Conservation (phyloP, 139 green algal species). For the Gonium pectorale region DNA sequence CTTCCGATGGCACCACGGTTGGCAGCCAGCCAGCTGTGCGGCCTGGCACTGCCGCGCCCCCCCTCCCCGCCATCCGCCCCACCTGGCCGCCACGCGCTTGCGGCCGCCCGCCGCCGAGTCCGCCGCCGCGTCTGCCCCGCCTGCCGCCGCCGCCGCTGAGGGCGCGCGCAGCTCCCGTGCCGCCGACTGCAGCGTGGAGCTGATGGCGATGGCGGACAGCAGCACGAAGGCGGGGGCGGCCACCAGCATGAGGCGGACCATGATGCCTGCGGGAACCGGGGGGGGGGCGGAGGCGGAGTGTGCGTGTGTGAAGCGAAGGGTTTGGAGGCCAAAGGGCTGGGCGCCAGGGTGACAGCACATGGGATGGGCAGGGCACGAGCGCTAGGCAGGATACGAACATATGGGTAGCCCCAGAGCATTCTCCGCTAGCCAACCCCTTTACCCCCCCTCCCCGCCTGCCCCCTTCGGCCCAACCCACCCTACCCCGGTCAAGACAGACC, state of each 20-base stretch:
- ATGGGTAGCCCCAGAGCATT: too few species aligned
- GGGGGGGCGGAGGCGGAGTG: not conserved
- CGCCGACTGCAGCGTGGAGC: constrained; percentile 41
- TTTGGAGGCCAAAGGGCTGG: too few species aligned
- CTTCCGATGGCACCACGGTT: too few species aligned
- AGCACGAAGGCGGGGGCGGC: constrained; percentile 74
- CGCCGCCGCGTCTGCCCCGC: too few species aligned
- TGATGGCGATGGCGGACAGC: constrained; percentile 55
- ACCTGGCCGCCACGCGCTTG: too few species aligned
- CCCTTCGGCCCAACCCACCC: not conserved
- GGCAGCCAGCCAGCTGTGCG: too few species aligned
- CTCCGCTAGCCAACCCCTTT: too few species aligned
- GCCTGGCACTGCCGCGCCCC: not conserved
- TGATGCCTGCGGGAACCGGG: constrained; percentile 57
- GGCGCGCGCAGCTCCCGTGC: not conserved
- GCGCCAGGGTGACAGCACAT: too few species aligned
- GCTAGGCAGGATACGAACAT: too few species aligned
- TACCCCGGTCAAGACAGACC: not conserved
- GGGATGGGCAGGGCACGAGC: too few species aligned
- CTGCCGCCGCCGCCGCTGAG: not conserved
- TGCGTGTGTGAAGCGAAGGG: not conserved
- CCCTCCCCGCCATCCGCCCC: not conserved
- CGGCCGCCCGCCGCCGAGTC: too few species aligned
- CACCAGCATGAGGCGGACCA: constrained; percentile 80
- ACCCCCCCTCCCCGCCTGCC: too few species aligned